Evolutionary conservation across 2,329 filamentous ascomycete species (phyloP), one percentile per base, ranked within the genome.

Genomic region (Fusarium subglutinans): DNA sequence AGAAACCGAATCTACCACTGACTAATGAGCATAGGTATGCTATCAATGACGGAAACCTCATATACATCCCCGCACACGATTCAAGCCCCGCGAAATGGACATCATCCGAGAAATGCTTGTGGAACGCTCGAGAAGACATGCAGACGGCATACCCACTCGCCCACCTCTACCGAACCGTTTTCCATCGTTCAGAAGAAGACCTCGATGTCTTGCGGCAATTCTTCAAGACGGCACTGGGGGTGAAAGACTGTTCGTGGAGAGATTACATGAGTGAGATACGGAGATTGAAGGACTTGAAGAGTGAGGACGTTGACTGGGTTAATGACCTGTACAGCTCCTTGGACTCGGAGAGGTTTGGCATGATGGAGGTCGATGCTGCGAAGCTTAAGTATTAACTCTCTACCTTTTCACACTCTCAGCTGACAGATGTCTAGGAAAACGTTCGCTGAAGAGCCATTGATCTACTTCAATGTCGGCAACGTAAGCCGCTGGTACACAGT

Each of bases 401-500:
- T 8, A 8, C 22, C 12, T 8, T 20, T 14, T 3, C 3, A 5
- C 22, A 7, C 4, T 24, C 5, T 11, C n/a, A 24, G 3, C 48
- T 77, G 24, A 76, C 43, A 4, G 1, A 1, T 30, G 2, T 9
- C 0, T 6, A 76, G 74, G 33, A 58, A 70, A 35, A 35, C 43
- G 0, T 76, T 76, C 9, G 17, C 35, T 0, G n/a, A 69, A 7
- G 74, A 76, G 14, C 15, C 54, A 11, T 9, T 76, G 26, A 63
- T 76, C 17, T 75, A 69, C 48, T 65, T 63, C 30, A 65, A 60
- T 6, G n/a, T n/a, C 2, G 55, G 60, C 1, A 58, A 65, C 9
- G 41, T 37, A 12, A 70, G 67, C 35, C 65, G 45, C 15, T 84
- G 82, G 82, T 70, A 80, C 47, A 79, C 70, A 5, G 43, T 70